These are phyloP conservation scores for Tricholoma furcatifolium DNA, from an alignment of 768 basidiomycete genomes.

Conservation along the genomic window DNA sequence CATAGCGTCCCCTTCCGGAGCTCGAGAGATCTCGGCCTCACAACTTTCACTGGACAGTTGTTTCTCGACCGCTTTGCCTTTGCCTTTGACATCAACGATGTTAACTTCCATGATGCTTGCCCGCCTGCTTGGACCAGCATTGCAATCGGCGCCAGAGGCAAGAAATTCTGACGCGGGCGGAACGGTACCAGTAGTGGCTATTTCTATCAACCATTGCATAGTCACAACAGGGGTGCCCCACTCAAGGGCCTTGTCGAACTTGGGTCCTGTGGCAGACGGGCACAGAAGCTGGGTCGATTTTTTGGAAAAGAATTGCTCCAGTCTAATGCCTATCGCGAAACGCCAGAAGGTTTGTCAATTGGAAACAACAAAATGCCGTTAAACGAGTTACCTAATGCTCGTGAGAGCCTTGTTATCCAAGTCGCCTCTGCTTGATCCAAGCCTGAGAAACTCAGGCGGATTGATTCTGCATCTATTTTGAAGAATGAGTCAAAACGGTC, in stretches of 20 bases:
- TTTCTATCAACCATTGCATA: constrained; percentile 65
- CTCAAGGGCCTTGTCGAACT: constrained; percentile 74
- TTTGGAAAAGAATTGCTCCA: constrained; percentile 59
- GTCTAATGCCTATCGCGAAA: constrained; percentile 44
- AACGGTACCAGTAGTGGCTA: constrained; percentile 53
- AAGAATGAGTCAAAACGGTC: neutral
- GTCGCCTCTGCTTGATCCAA: constrained; percentile 67
- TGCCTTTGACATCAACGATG: constrained; percentile 13
- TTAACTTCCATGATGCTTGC: constrained; percentile 11
- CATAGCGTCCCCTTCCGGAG: constrained; percentile 2
- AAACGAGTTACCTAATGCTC: constrained; percentile 58
- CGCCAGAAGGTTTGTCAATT: neutral
- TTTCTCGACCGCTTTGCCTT: constrained; percentile 14
- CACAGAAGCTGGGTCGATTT: constrained; percentile 81
- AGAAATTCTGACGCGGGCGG: constrained; percentile 34
- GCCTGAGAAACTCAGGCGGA: constrained; percentile 72
- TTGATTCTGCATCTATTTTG: constrained; percentile 48
- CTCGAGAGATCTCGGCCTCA: neutral
- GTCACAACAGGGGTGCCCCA: constrained; percentile 79
- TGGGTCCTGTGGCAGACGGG: constrained; percentile 64
- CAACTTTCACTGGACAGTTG: constrained; percentile 1
- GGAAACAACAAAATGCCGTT: neutral
- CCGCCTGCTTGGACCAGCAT: neutral
- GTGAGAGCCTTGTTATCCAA: constrained; percentile 63
- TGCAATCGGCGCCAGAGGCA: constrained; percentile 18